Evolutionary conservation across 805 yeast species (phyloP).

Genomic region (Maudiozyma serrabonitensis): DNA sequence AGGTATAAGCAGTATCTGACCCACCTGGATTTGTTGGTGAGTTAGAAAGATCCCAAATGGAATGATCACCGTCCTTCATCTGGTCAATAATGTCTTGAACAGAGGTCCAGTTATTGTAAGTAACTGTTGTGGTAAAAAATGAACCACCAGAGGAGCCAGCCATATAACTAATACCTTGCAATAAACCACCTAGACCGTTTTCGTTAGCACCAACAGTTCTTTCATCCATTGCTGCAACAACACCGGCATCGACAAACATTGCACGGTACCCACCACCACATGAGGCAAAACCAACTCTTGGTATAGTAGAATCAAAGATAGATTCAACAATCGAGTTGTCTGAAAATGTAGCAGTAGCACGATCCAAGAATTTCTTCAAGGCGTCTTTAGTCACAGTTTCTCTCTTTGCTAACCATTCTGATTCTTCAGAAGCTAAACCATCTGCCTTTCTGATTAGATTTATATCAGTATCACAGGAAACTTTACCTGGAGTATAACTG

Average conservation of each 20-base stretch:
- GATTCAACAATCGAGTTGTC: slow-evolving; percentile 10
- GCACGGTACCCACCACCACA: slow-evolving; percentile 91
- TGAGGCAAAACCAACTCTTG: slow-evolving; percentile 49
- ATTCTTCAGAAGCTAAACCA: slow-evolving; percentile 36
- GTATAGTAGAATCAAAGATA: slow-evolving; percentile 19
- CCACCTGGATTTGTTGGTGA: slow-evolving; percentile 59
- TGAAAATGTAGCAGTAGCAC: slow-evolving; percentile 27
- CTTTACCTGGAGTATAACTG: slow-evolving; percentile 49
- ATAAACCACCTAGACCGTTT: slow-evolving; percentile 60
- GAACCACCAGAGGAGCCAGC: slow-evolving; percentile 79
- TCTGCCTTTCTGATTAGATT: slow-evolving; percentile 38
- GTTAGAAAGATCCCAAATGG: slow-evolving; percentile 62
- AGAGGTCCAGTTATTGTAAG: slow-evolving; percentile 62
- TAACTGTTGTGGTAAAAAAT: slow-evolving; percentile 66
- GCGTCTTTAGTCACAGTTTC: slow-evolving; percentile 36
- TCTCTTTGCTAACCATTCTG: slow-evolving; percentile 40
- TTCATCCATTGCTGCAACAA: slow-evolving; percentile 70
- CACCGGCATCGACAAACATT: slow-evolving; percentile 79
- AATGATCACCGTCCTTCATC: slow-evolving; percentile 25
- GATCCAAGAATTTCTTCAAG: slow-evolving; percentile 37
- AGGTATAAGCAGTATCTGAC: slow-evolving; percentile 40
- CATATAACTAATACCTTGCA: slow-evolving; percentile 61
- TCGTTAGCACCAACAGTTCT: slow-evolving; percentile 47
- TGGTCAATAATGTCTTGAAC: slow-evolving; percentile 46
- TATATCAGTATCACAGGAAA: slow-evolving; percentile 39